Percentiles rank a stretch among this genome's conserved stretches.
phyloP scores from a whole-genome alignment of 2,329 filamentous ascomycete species.

The Trichoderma gracile region DNA sequence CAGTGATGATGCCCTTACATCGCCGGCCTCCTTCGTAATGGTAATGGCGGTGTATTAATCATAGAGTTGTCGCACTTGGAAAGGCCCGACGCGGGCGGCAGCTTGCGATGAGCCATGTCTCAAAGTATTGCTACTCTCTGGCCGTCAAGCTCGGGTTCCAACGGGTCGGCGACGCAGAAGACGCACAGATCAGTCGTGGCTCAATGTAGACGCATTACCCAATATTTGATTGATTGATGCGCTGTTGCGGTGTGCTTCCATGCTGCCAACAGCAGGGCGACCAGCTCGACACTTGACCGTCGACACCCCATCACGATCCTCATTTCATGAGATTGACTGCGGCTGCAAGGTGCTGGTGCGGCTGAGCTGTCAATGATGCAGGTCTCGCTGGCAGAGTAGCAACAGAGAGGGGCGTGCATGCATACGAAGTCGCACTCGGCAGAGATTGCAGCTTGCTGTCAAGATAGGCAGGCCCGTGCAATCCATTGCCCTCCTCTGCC shows the following conservation, averaged over 20 bases:
- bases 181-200: background rate
- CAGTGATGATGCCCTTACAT: background rate
- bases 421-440: background rate
- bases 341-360: constrained; percentile 18
- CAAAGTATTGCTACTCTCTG: background rate
- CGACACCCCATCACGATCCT: background rate
- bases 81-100: constrained; percentile 4
- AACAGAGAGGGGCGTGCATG: constrained; percentile 2
- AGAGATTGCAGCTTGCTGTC: background rate
- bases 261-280: background rate
- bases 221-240: background rate
- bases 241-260: background rate
- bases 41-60: background rate
- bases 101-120: constrained; percentile 3
- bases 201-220: background rate
- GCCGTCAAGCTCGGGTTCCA: background rate
- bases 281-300: background rate
- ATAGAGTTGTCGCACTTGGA: constrained; percentile 6
- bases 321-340: constrained; percentile 24
- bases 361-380: constrained; percentile 23
- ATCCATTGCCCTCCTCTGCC: background rate
- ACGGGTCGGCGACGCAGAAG: constrained; percentile 2
- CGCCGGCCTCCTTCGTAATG: background rate
- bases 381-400: constrained; percentile 7
- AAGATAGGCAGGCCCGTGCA: background rate